phyloP scores from a whole-genome alignment of 2,329 filamentous ascomycete species.

The Trichothecium roseum region DNA sequence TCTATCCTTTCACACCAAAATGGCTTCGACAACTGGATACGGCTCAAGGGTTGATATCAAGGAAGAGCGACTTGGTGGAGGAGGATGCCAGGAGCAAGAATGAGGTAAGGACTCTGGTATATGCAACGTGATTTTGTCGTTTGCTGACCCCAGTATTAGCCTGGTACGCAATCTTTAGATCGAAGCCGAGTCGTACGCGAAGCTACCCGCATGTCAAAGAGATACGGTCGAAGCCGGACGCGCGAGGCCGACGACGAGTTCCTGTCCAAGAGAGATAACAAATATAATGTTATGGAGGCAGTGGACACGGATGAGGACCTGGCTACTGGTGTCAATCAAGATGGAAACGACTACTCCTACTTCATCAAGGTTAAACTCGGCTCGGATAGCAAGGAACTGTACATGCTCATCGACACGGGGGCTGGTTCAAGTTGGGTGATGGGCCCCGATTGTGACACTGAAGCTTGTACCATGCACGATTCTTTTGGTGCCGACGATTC shows the following conservation, averaged over 20 bases:
- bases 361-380: conserved; percentile 49
- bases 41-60: conserved; percentile 10
- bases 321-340: conserved; percentile 48
- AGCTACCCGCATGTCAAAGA: conserved; percentile 26
- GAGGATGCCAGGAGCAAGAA: conserved; percentile 27
- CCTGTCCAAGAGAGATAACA: conserved; percentile 29
- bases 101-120: conserved; percentile 13
- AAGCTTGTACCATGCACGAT: conserved; percentile 59
- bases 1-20: conserved; percentile 33
- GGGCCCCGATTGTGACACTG: conserved; percentile 54
- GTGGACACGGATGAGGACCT: conserved; percentile 31
- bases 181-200: conserved; percentile 22
- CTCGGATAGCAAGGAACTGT: conserved; percentile 40
- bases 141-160: conserved; percentile 12
- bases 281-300: conserved; percentile 37
- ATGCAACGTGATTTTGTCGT: conserved; percentile 6
- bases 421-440: conserved; percentile 77
- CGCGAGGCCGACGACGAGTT: conserved; percentile 5
- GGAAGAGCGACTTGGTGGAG: conserved; percentile 16
- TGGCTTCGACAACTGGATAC: conserved; percentile 21
- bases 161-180: conserved; percentile 18
- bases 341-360: conserved; percentile 57
- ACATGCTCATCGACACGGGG: conserved; percentile 57
- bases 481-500: conserved; percentile 60
- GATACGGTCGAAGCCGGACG: conserved; percentile 19